These are phyloP conservation scores for Gnomoniopsis sp. DNA, from an alignment of 2,329 filamentous ascomycete genomes.

Conservation along the genomic window DNA sequence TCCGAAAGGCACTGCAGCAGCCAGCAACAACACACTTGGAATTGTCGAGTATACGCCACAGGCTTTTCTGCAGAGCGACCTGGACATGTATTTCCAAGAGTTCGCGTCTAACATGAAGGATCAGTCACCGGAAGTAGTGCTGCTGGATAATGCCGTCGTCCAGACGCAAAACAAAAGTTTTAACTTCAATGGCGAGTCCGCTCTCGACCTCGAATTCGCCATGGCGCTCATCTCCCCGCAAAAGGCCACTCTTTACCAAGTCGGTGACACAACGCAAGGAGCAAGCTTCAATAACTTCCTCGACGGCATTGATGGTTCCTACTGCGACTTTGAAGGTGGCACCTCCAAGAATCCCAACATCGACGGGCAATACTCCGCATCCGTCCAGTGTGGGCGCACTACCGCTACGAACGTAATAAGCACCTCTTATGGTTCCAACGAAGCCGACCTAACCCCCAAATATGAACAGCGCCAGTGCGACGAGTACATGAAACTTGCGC, in stretches of 20 bases:
- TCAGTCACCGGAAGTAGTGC: slow-evolving; percentile 32
- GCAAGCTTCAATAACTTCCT: slow-evolving; percentile 28
- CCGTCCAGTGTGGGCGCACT: slow-evolving; percentile 42
- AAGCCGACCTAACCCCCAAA: slow-evolving; percentile 43
- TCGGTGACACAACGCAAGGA: slow-evolving; percentile 31
- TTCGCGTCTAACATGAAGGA: slow-evolving; percentile 39
- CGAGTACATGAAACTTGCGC: slow-evolving; percentile 56
- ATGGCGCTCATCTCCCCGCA: slow-evolving; percentile 51
- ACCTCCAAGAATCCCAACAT: slow-evolving; percentile 33
- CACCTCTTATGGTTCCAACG: slow-evolving; percentile 51
- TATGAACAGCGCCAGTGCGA: slow-evolving; percentile 51
- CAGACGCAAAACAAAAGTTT: slow-evolving; percentile 33
- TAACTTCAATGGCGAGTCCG: slow-evolving; percentile 36
- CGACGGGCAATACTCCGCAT: slow-evolving; percentile 33
- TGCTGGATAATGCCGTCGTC: slow-evolving; percentile 33
- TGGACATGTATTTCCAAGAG: slow-evolving; percentile 45
- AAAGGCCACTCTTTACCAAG: slow-evolving; percentile 45
- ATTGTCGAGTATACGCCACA: slow-evolving; percentile 54
- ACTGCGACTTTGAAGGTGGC: slow-evolving; percentile 41
- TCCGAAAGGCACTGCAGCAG: slow-evolving; percentile 32
- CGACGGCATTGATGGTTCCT: slow-evolving; percentile 41
- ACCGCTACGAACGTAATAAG: slow-evolving; percentile 50
- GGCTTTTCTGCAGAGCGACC: slow-evolving; percentile 47
- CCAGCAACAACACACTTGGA: slow-evolving; percentile 45
- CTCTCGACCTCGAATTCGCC: slow-evolving; percentile 36